Evolutionary conservation across 2,329 filamentous ascomycete species (phyloP), one percentile per base, ranked within the genome.

Genomic region (Plenodomus lindquistii): DNA sequence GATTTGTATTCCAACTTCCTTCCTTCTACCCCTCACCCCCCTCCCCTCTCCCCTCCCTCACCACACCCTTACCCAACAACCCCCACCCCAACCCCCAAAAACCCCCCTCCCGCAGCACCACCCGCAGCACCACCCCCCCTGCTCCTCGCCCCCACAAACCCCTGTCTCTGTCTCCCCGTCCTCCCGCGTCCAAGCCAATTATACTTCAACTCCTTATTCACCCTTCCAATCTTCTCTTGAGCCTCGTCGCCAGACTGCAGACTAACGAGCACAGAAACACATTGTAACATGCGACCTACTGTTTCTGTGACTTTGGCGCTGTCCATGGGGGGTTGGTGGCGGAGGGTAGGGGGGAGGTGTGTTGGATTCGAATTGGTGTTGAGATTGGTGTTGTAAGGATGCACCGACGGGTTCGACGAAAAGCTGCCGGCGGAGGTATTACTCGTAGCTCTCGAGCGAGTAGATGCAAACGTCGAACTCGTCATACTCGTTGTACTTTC

Each of bases 171-270:
- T 55, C 94, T 80, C 0, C 94, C 94, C 3, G 91, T 97, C 29
- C 94, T 78, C 0, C 93, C 93, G 39, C 94, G 80, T 0, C 93
- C 93, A 1, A 99, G 81, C 94, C 94, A 99, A 72, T 99, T 99
- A 63, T 97, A 85, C 75, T 97, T 99, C 52, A 99, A 77, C 61
- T 94, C 85, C 66, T 90, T 87, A 48, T 88, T 91, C 54, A 99
- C 77, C 64, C 92, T 84, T 53, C 93, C 88, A 64, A 97, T 88
- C 73, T 87, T 90, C 47, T 81, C 82, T 67, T 93, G 89, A 1
- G 84, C 81, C 31, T 87, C 85, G 55, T 95, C 90, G 9, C 82
- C 83, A 1, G 80, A 84, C 64, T 84, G 87, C 11, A 96, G 83
- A 53, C 86, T 86, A 2, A 90, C 89, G 18, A 99, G 79, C 7